Conservation (phyloP, 495 filamentous ascomycete species). For the Cercophora scortea region DNA sequence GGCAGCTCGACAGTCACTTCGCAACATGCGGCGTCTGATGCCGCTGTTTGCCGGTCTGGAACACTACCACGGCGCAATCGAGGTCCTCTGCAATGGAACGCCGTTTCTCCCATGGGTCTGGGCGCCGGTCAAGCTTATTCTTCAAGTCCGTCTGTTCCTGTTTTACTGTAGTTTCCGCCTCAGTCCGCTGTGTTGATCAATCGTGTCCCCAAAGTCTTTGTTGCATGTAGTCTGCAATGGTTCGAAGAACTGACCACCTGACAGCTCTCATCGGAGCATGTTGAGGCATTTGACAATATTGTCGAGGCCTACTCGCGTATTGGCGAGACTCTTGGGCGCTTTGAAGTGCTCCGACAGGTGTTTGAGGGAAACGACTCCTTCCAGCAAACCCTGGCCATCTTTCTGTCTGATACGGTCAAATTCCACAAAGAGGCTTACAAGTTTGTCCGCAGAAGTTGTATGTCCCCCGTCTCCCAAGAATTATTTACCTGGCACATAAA, state of each 20-base stretch:
- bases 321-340: slow-evolving; percentile 28
- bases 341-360: slow-evolving; percentile 22
- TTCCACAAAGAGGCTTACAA: slow-evolving; percentile 41
- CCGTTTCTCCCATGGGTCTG: slow-evolving; percentile 39
- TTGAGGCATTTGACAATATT: slow-evolving; percentile 31
- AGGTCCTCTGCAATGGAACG: slow-evolving; percentile 37
- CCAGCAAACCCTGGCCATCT: slow-evolving; percentile 29
- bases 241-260: too few relatives aligned
- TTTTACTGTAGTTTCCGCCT: background rate
- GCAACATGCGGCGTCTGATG: slow-evolving; percentile 32
- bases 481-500: background rate
- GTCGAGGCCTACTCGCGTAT: slow-evolving; percentile 34
- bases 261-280: slow-evolving; percentile 25
- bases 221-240: background rate
- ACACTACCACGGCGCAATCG: slow-evolving; percentile 31
- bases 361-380: slow-evolving; percentile 26
- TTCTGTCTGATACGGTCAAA: slow-evolving; percentile 36
- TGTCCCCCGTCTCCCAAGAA: slow-evolving; percentile 1
- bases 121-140: slow-evolving; percentile 38
- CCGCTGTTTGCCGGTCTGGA: slow-evolving; percentile 31
- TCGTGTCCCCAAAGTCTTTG: background rate
- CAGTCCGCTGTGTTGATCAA: background rate
- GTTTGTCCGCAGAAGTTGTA: slow-evolving; percentile 32
- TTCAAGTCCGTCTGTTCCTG: slow-evolving; percentile 18
- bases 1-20: slow-evolving; percentile 23